A percentile compares a stretch with the other conserved stretches of the same genome.
Evolutionary conservation across 192 early-diverging fungal species (phyloP).

Genomic region (Rhizophagus clarus): DNA sequence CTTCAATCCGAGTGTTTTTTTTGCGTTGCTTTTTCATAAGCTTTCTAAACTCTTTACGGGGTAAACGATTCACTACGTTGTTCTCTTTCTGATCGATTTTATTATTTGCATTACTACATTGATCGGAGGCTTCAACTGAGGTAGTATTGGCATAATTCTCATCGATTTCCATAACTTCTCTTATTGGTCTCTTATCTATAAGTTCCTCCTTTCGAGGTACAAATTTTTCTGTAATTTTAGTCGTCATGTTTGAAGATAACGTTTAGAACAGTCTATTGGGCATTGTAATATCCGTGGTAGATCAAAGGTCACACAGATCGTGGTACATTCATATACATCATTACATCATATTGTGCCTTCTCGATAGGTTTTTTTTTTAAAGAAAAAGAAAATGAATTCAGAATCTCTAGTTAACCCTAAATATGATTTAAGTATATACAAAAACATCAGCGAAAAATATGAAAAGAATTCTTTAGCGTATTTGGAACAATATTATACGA

Average conservation of each 20-base stretch:
- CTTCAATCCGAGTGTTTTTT: neutral
- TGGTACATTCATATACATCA: no score
- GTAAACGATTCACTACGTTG: neutral
- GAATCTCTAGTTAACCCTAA: neutral
- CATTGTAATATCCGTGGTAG: no score
- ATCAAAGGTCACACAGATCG: no score
- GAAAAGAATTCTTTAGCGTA: conserved; percentile 18
- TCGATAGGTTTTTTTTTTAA: neutral
- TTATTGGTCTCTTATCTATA: no score
- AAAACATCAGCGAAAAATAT: conserved; percentile 12
- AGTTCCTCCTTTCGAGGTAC: no score
- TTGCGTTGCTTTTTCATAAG: conserved; percentile 10
- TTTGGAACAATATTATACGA: conserved; percentile 32
- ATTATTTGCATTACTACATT: neutral
- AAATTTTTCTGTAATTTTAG: no score
- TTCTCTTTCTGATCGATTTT: neutral
- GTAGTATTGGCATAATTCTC: neutral
- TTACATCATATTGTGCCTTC: no score
- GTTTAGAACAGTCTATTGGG: no score
- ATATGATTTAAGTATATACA: conserved; percentile 5
- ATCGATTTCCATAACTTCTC: neutral
- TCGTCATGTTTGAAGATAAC: no score
- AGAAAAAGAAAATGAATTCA: neutral
- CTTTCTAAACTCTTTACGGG: conserved; percentile 4
- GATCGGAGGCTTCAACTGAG: neutral